Percentiles rank a stretch among this genome's conserved stretches.
Evolutionary conservation across 2,329 filamentous ascomycete genomes (phyloP).

Genomic region (Colletotrichum karsti): DNA sequence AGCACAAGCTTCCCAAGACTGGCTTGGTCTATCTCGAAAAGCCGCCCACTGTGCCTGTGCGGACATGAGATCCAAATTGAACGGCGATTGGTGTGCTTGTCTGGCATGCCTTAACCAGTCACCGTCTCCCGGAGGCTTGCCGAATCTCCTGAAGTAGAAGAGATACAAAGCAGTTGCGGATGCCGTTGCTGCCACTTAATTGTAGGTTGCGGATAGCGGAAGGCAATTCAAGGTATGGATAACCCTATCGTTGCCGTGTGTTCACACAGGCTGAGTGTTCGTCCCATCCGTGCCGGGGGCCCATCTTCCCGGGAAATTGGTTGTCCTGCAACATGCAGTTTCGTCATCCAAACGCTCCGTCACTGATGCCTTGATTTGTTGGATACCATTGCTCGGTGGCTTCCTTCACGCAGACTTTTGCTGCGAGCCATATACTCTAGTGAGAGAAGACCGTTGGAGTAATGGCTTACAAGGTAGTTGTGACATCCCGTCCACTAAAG

Average conservation of each 20-base stretch:
- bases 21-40: too few relatives aligned
- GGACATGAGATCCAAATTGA: neutral
- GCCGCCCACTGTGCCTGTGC: too few relatives aligned
- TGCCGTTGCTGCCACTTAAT: too few relatives aligned
- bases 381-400: neutral
- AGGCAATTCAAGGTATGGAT: conserved; percentile 13
- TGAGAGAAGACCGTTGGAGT: neutral
- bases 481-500: neutral
- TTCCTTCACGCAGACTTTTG: neutral
- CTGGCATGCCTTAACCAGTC: neutral
- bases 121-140: neutral
- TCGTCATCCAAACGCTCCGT: neutral
- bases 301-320: conserved; percentile 18
- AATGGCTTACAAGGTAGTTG: too few relatives aligned
- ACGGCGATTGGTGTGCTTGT: neutral
- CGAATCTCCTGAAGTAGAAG: neutral
- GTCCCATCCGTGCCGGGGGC: conserved; percentile 18
- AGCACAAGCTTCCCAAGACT: too few relatives aligned
- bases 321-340: conserved; percentile 11
- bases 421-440: neutral
- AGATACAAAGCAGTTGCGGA: neutral
- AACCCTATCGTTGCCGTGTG: conserved; percentile 1
- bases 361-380: neutral
- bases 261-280: conserved; percentile 5
- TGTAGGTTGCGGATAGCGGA: conserved; percentile 10